These are phyloP conservation scores for Neofusicoccum cordaticola DNA, from an alignment of 2,329 filamentous ascomycete species.

Conservation along the genomic window DNA sequence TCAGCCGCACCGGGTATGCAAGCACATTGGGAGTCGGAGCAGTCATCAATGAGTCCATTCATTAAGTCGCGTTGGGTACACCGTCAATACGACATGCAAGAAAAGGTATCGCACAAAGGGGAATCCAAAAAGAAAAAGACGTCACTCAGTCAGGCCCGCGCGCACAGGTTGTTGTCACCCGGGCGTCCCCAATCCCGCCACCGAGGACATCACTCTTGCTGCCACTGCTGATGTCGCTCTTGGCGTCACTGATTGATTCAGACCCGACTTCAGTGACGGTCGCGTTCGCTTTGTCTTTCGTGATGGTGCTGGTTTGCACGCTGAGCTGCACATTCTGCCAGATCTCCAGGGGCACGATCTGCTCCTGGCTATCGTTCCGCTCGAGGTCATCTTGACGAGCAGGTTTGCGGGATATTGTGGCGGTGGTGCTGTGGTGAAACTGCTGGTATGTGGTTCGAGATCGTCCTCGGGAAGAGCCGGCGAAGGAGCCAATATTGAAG, in stretches of 20 bases:
- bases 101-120: not conserved
- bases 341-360: constrained; percentile 11
- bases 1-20: no score
- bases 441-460: constrained; percentile 11
- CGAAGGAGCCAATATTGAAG: constrained; percentile 36
- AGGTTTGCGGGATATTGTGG: not conserved
- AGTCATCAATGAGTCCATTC: no score
- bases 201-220: not conserved
- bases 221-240: not conserved
- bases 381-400: not conserved
- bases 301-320: not conserved
- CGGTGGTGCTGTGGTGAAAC: not conserved
- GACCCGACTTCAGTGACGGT: not conserved
- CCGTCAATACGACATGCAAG: not conserved
- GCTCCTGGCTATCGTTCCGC: not conserved
- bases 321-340: constrained; percentile 12
- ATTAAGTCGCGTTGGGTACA: not conserved
- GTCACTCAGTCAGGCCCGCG: not conserved
- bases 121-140: not conserved
- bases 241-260: not conserved
- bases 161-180: not conserved
- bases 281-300: not conserved
- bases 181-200: not conserved
- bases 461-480: constrained; percentile 7
- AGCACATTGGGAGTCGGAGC: no score